These are phyloP conservation scores for Lippia alba DNA, from an alignment of 305 asterid genomes.

Conservation along the genomic window DNA sequence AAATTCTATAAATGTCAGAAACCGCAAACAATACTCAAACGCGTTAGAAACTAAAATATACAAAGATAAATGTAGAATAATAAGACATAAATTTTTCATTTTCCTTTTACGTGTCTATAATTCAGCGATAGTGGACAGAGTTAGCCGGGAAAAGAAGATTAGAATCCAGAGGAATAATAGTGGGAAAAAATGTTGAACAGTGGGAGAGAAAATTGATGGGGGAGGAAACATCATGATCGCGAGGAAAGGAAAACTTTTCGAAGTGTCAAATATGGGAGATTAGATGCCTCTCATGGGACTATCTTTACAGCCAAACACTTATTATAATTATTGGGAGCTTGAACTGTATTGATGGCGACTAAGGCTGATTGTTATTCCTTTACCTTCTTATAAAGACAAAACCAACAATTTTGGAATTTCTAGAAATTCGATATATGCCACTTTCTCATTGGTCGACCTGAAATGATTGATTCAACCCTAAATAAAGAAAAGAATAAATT, in stretches of 20 bases:
- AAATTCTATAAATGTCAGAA: too few relatives aligned
- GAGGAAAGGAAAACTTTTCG: constrained; percentile 26
- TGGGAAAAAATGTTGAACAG: not conserved
- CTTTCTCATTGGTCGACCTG: constrained; percentile 29
- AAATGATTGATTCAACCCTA: constrained; percentile 14
- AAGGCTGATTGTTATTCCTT: constrained; percentile 41
- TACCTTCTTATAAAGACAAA: constrained; percentile 26
- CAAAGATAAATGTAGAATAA: too few relatives aligned
- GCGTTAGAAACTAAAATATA: too few relatives aligned
- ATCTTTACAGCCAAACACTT: constrained; percentile 42
- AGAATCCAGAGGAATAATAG: too few relatives aligned
- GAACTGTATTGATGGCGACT: constrained; percentile 52
- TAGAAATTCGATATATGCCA: constrained; percentile 19
- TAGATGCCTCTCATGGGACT: constrained; percentile 6
- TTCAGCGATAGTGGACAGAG: too few relatives aligned
- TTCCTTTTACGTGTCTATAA: too few relatives aligned
- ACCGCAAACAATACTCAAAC: too few relatives aligned
- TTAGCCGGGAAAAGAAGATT: too few relatives aligned
- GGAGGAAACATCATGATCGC: constrained; percentile 34
- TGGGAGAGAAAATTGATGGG: constrained; percentile 20
- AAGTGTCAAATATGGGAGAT: constrained; percentile 33
- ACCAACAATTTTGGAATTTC: constrained; percentile 33
- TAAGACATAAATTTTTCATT: too few relatives aligned
- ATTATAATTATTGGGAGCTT: constrained; percentile 40
- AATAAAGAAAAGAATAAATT: not conserved